Evolutionary conservation across 1,284 basidiomycete genomes (phyloP).

Genomic region (Apiotrichum brassicae): DNA sequence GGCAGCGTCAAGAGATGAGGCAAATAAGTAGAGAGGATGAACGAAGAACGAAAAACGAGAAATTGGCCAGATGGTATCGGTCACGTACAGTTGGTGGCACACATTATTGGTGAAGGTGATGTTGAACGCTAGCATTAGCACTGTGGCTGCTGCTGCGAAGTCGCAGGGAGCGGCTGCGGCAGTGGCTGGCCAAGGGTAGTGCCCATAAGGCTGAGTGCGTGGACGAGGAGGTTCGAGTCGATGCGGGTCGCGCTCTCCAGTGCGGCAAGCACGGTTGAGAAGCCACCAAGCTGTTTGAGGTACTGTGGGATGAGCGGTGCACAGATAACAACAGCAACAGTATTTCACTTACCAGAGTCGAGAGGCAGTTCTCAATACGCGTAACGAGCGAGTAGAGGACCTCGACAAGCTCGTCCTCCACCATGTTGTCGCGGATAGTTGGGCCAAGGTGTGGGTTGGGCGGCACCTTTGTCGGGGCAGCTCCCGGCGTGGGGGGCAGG

Average conservation of each 20-base stretch:
- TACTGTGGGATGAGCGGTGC: too few relatives aligned
- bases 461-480: conserved; percentile 8
- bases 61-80: too few relatives aligned
- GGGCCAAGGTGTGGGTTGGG: conserved; percentile 55
- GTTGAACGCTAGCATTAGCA: too few relatives aligned
- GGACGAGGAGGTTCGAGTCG: conserved; percentile 31
- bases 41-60: too few relatives aligned
- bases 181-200: too few relatives aligned
- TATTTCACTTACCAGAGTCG: too few relatives aligned
- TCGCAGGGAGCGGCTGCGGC: conserved; percentile 16
- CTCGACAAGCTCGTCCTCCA: conserved; percentile 67
- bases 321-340: too few relatives aligned
- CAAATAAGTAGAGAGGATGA: too few relatives aligned
- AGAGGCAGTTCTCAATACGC: conserved; percentile 73
- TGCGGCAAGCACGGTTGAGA: conserved; percentile 42
- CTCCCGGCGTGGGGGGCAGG: neutral
- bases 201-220: conserved; percentile 37
- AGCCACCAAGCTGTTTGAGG: conserved; percentile 46
- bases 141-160: neutral
- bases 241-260: conserved; percentile 41
- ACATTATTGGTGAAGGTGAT: too few relatives aligned
- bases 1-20: too few relatives aligned
- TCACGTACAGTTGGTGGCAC: too few relatives aligned
- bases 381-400: conserved; percentile 68
- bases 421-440: conserved; percentile 62